Conservation (phyloP, 2,329 filamentous ascomycete species). For the Paramyrothecium sp. region DNA sequence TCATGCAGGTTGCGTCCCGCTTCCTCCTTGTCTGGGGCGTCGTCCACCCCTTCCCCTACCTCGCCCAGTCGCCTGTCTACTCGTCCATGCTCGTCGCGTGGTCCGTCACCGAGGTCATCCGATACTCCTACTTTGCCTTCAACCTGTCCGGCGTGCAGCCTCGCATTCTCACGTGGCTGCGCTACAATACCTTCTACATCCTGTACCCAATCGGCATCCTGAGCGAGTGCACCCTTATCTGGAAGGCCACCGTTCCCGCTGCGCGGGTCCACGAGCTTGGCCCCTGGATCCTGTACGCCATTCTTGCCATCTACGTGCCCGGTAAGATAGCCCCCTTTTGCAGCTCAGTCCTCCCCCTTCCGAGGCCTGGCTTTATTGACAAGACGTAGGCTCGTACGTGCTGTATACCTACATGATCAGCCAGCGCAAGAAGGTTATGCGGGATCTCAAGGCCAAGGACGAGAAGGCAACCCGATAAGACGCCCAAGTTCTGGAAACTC, state of each 20-base stretch:
- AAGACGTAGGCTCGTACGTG: constrained; percentile 64
- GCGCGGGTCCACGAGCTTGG: constrained; percentile 42
- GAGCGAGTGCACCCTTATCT: constrained; percentile 83
- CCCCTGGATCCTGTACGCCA: constrained; percentile 59
- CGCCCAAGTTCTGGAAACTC: neutral
- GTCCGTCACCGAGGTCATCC: constrained; percentile 87
- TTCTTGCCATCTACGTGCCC: constrained; percentile 76
- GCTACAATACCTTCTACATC: constrained; percentile 90
- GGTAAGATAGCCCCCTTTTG: constrained; percentile 50
- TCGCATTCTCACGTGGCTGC: constrained; percentile 69
- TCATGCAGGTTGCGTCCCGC: constrained; percentile 86
- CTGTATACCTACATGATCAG: constrained; percentile 94
- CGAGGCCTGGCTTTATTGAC: constrained; percentile 4
- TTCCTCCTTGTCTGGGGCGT: constrained; percentile 88
- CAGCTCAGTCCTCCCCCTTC: neutral
- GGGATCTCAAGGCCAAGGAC: constrained; percentile 52
- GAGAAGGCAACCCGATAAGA: constrained; percentile 31
- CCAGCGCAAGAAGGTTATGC: constrained; percentile 79
- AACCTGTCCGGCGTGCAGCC: constrained; percentile 65
- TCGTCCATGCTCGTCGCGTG: constrained; percentile 81
- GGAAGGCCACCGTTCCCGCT: constrained; percentile 63
- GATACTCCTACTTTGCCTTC: constrained; percentile 88
- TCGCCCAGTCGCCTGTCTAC: constrained; percentile 63
- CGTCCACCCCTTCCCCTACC: constrained; percentile 69
- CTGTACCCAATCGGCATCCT: constrained; percentile 90